Conservation (phyloP, 1,284 basidiomycete genomes). For the Sanghuangporus sanghuang region DNA sequence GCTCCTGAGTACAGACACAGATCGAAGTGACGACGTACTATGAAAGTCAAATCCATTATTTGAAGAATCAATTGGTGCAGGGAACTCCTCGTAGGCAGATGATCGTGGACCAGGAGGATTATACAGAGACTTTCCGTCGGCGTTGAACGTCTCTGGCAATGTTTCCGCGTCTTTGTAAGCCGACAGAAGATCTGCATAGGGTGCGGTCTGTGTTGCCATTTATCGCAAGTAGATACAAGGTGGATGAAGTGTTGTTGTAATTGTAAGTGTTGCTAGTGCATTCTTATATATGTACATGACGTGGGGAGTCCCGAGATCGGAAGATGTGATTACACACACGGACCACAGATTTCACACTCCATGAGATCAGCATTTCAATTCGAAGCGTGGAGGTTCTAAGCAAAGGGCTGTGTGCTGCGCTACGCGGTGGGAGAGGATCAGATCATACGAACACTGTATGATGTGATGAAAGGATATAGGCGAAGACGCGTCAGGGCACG, state of each 20-base stretch:
- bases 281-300: neutral
- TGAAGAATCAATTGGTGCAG: constrained; percentile 43
- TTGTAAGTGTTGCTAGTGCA: neutral
- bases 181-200: constrained; percentile 35
- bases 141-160: constrained; percentile 42
- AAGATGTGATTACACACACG: neutral
- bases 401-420: neutral
- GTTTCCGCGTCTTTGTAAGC: constrained; percentile 43
- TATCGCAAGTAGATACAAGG: neutral
- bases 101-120: constrained; percentile 44
- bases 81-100: constrained; percentile 47
- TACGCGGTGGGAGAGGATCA: too few relatives aligned
- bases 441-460: too few relatives aligned
- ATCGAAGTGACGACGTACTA: constrained; percentile 33
- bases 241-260: neutral
- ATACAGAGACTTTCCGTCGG: constrained; percentile 55
- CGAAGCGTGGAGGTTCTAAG: too few relatives aligned
- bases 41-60: constrained; percentile 68
- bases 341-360: neutral
- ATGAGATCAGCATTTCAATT: too few relatives aligned
- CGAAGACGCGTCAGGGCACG: too few relatives aligned
- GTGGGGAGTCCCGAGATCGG: neutral
- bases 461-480: too few relatives aligned
- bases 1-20: neutral
- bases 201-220: neutral